Evolutionary conservation across 345 rosid species (phyloP).

Genomic region (Sonneratia alba): DNA sequence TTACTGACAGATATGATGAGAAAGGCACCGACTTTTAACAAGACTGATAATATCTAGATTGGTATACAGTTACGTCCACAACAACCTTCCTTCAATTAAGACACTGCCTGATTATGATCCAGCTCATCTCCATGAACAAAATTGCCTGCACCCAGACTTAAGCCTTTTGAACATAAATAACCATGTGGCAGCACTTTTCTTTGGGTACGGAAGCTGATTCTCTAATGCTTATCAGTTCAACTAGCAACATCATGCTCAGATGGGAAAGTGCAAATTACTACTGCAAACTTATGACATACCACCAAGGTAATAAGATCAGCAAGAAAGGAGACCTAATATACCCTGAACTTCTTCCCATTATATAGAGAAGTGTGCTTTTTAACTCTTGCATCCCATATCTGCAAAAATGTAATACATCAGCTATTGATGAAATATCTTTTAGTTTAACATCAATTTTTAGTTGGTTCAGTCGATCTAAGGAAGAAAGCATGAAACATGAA

Average conservation of each 20-base stretch:
- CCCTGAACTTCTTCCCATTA: slow-evolving; percentile 86
- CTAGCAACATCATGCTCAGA: background rate
- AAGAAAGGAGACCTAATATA: slow-evolving; percentile 14
- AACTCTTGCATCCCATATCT: slow-evolving; percentile 69
- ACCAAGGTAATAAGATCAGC: background rate
- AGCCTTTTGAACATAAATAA: background rate
- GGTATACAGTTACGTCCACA: background rate
- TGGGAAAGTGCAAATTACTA: background rate
- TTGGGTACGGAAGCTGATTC: background rate
- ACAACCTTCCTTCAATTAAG: background rate
- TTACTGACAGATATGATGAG: background rate
- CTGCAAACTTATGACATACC: background rate
- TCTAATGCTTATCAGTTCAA: background rate
- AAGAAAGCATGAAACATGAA: too few species aligned
- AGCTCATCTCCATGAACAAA: background rate
- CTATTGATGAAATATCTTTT: too few species aligned
- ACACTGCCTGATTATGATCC: background rate
- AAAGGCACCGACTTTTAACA: background rate
- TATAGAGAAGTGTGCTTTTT: slow-evolving; percentile 48
- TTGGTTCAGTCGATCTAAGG: too few species aligned
- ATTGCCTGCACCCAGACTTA: background rate
- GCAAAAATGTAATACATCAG: slow-evolving; percentile 2
- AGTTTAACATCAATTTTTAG: too few species aligned
- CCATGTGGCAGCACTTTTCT: background rate
- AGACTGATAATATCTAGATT: background rate